Evolutionary conservation across 2,329 filamentous ascomycete genomes (phyloP).

Genomic region (Colletotrichum noveboracense): DNA sequence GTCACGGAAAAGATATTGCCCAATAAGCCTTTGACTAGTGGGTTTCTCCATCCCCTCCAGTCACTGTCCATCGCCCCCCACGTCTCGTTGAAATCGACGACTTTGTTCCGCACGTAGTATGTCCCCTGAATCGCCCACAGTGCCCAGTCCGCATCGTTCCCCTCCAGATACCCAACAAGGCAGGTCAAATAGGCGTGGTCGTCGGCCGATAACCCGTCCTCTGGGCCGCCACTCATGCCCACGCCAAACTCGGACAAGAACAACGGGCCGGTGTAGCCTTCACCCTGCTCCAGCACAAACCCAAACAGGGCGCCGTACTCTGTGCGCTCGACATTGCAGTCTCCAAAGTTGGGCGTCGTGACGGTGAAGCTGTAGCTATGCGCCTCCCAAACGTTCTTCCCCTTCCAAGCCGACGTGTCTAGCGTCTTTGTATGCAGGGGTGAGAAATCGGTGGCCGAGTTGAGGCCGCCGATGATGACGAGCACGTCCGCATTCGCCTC

Average conservation of each 20-base stretch:
- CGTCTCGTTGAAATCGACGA: conserved; percentile 55
- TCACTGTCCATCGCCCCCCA: conserved; percentile 54
- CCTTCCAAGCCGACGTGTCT: conserved; percentile 48
- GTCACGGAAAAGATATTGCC: conserved; percentile 44
- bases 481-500: conserved; percentile 55
- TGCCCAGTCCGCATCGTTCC: conserved; percentile 65
- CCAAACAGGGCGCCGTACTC: conserved; percentile 54
- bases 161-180: conserved; percentile 54
- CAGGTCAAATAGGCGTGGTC: conserved; percentile 57
- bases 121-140: conserved; percentile 64
- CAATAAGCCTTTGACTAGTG: conserved; percentile 37
- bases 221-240: conserved; percentile 46
- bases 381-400: conserved; percentile 65
- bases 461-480: conserved; percentile 58
- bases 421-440: conserved; percentile 43
- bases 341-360: conserved; percentile 45
- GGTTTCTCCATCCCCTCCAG: conserved; percentile 44
- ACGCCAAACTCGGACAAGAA: conserved; percentile 66
- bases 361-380: conserved; percentile 63
- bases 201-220: conserved; percentile 45
- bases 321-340: conserved; percentile 46
- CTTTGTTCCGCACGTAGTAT: conserved; percentile 60
- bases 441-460: conserved; percentile 58
- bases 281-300: conserved; percentile 54
- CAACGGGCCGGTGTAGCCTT: conserved; percentile 57